Conservation (phyloP, 106 monocot species). For the Dactylorhiza incarnata region DNA sequence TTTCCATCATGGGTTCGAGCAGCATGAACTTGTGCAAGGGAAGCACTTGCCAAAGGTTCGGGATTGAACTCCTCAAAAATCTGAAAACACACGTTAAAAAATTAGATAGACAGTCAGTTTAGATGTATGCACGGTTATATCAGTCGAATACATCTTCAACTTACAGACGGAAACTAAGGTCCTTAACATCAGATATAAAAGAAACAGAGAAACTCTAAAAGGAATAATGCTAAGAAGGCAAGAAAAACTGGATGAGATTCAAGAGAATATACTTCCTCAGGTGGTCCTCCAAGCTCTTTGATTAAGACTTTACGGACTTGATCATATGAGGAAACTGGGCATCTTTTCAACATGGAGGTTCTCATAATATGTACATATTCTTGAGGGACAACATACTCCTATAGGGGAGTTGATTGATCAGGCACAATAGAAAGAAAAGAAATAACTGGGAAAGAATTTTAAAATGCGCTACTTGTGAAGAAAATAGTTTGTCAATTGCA, state of each 20-base stretch:
- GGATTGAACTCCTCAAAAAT: slow-evolving; percentile 78
- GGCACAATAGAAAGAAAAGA: background rate
- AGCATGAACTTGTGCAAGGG: slow-evolving; percentile 97
- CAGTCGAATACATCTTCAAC: background rate
- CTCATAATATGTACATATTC: slow-evolving; percentile 91
- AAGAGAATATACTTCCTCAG: slow-evolving; percentile 56
- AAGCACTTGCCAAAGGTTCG: slow-evolving; percentile 86
- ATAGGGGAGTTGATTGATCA: slow-evolving; percentile 6
- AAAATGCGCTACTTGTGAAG: background rate
- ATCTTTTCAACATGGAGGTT: slow-evolving; percentile 76
- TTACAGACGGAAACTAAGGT: background rate
- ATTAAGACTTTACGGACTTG: slow-evolving; percentile 68
- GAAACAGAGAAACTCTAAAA: background rate
- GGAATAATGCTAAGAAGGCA: background rate
- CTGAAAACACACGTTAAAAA: slow-evolving; percentile 19
- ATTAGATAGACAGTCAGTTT: slow-evolving; percentile 7
- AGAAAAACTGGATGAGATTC: background rate
- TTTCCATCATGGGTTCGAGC: slow-evolving; percentile 72
- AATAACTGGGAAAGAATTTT: background rate
- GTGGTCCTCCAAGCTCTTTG: slow-evolving; percentile 72
- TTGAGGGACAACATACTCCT: slow-evolving; percentile 88
- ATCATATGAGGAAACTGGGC: slow-evolving; percentile 84
- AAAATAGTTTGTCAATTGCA: background rate
- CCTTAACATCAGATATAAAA: background rate
- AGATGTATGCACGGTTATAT: background rate